Percentiles rank a stretch among this genome's conserved stretches.
phyloP scores from a whole-genome alignment of 2,329 filamentous ascomycete genomes.

The Cytospora mali region DNA sequence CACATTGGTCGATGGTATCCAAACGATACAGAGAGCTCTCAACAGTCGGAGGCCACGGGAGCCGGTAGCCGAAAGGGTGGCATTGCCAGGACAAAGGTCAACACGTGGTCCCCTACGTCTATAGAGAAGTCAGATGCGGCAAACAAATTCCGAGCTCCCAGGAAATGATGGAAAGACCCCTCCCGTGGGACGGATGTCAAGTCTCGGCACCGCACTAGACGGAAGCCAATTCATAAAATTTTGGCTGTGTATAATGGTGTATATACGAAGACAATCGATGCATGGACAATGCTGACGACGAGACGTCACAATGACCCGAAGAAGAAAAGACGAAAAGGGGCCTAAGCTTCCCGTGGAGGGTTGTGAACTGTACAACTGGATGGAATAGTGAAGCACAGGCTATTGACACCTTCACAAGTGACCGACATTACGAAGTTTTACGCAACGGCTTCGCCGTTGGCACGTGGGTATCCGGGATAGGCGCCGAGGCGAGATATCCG shows the following conservation, averaged over 20 bases:
- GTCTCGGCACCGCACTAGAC: neutral
- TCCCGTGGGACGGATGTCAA: neutral
- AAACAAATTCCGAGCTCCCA: neutral
- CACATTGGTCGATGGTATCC: slow-evolving; percentile 59
- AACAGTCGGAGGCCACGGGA: slow-evolving; percentile 7
- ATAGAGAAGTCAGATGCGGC: neutral
- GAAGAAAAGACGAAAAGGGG: neutral
- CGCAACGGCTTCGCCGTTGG: neutral
- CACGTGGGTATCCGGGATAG: neutral
- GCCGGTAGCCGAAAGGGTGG: slow-evolving; percentile 13
- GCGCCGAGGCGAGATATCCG: neutral
- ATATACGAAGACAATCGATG: slow-evolving; percentile 15
- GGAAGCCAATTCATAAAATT: neutral
- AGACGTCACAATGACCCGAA: neutral
- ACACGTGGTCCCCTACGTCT: neutral
- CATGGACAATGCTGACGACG: neutral
- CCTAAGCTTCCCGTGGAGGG: neutral
- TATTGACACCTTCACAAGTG: neutral
- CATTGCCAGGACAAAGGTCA: slow-evolving; percentile 2
- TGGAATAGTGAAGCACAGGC: neutral
- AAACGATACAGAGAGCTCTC: slow-evolving; percentile 48
- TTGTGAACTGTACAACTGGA: neutral
- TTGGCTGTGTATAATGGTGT: slow-evolving; percentile 12
- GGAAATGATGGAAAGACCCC: neutral
- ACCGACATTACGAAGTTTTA: neutral